These are phyloP conservation scores for Ceratobasidium sp. DNA, from an alignment of 1,284 basidiomycete species.

Conservation along the genomic window DNA sequence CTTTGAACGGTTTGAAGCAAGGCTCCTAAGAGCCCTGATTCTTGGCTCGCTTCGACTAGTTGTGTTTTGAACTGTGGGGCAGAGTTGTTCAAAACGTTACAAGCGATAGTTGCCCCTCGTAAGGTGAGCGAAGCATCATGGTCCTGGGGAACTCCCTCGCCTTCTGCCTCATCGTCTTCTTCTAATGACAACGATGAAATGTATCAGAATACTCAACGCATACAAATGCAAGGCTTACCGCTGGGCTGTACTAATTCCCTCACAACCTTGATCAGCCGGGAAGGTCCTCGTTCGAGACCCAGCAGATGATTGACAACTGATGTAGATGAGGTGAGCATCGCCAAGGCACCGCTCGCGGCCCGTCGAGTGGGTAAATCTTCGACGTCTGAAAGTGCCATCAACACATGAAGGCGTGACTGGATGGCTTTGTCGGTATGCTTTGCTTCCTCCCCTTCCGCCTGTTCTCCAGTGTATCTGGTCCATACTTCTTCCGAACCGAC, in stretches of 20 bases:
- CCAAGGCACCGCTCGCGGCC: conserved; percentile 86
- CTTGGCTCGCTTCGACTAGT: conserved; percentile 12
- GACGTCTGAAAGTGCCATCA: conserved; percentile 84
- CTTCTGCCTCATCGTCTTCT: conserved; percentile 6
- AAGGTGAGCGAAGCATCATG: conserved; percentile 34
- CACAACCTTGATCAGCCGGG: conserved; percentile 20
- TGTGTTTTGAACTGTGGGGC: conserved; percentile 7
- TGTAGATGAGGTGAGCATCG: conserved; percentile 69
- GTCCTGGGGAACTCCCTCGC: conserved; percentile 9
- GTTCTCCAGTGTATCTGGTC: conserved; percentile 61
- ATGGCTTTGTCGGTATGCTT: conserved; percentile 50
- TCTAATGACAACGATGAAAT: conserved; percentile 1
- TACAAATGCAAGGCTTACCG: conserved; percentile 11
- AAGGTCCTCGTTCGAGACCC: conserved; percentile 27
- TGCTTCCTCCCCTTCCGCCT: conserved; percentile 49
- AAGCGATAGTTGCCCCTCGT: conserved; percentile 27
- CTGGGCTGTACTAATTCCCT: conserved; percentile 23
- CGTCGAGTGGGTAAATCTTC: conserved; percentile 82
- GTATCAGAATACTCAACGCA: neutral
- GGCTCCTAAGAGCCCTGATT: conserved; percentile 13
- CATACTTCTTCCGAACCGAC: conserved; percentile 77
- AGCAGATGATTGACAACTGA: conserved; percentile 22
- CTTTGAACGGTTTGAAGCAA: conserved; percentile 14
- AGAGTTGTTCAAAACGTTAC: conserved; percentile 14
- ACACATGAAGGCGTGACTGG: conserved; percentile 74